Base-by-base conservation (phyloP, 345 rosid species). In the Abelmoschus esculentus region DNA sequence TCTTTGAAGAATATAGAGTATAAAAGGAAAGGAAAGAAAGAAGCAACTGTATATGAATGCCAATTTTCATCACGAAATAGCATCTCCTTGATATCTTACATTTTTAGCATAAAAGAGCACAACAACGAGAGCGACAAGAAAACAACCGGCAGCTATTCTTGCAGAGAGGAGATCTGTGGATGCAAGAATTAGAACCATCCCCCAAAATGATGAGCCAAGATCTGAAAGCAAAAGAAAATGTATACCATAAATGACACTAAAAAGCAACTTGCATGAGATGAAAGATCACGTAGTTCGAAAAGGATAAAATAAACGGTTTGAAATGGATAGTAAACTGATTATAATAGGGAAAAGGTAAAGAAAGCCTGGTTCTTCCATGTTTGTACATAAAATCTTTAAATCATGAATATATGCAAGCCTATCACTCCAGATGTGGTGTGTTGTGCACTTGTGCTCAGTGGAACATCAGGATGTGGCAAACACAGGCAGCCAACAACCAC, bases 171-270 rank as follows among this genome's bases (percentile, higher is more conserved):
- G 87, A 83, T 91, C 87, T 69, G 99, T 90, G 4, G 99, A 91
- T 72, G 97, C 96, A 80, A 95, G 96, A 69, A 95, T 86, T 83
- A 95, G 83, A 73, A 81, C 85, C 99, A 95, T 95, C 75, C 99
- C 99, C 99, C 99, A 95, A 82, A 95, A 95, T 42, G 99, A 95
- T 32, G 99, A 95, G 28, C 99, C 99, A 75, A 95, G 90, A 85
- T 95, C 99, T 93, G 84, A 64, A 79, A 31, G 61, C 34, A 61
- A 34, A 32, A 70, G 70, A 34, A 76, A 66, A 22, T 17, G 8
- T 19, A 47, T 17, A 34, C 2, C 36, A 18, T 74, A 8, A 79
- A 52, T 22, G n/a, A 50, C 69, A 60, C 3, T 4, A 34, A 28
- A 19, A 49, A 58, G 53, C 26, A 32, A 42, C 15, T 67, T 11